Percentiles rank a stretch among this genome's conserved stretches.
Conservation (phyloP, 2,329 filamentous ascomycete genomes). For the Triangularia verruculosa region DNA sequence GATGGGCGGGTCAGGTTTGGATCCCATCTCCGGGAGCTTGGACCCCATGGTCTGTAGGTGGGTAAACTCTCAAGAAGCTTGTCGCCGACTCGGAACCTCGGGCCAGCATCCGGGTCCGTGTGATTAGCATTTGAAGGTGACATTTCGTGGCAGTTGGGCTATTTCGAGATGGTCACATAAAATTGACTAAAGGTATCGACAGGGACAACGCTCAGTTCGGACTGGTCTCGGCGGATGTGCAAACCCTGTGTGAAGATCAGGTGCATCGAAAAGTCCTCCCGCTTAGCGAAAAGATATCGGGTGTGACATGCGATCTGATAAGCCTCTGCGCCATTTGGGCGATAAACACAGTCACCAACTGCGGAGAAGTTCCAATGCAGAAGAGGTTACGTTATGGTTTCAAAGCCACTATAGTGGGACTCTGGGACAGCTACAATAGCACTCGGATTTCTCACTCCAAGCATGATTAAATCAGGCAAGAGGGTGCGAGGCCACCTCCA, state of each 20-base stretch:
- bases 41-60: background rate
- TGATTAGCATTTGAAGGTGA: background rate
- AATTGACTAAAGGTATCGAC: background rate
- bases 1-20: background rate
- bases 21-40: background rate
- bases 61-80: background rate
- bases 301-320: background rate
- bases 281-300: background rate
- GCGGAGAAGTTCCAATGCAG: background rate
- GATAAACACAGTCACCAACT: background rate
- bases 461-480: background rate
- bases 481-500: background rate
- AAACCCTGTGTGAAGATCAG: background rate
- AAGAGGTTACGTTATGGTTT: background rate
- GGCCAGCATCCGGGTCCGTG: background rate
- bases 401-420: background rate
- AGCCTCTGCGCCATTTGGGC: background rate
- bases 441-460: background rate
- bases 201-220: background rate
- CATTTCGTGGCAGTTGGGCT: background rate
- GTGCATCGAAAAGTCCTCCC: background rate
- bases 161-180: background rate
- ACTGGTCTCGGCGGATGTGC: background rate
- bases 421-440: background rate
- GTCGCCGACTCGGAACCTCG: background rate